Evolutionary conservation across 2,329 filamentous ascomycete species (phyloP).

Genomic region (Grosmannia serpens): DNA sequence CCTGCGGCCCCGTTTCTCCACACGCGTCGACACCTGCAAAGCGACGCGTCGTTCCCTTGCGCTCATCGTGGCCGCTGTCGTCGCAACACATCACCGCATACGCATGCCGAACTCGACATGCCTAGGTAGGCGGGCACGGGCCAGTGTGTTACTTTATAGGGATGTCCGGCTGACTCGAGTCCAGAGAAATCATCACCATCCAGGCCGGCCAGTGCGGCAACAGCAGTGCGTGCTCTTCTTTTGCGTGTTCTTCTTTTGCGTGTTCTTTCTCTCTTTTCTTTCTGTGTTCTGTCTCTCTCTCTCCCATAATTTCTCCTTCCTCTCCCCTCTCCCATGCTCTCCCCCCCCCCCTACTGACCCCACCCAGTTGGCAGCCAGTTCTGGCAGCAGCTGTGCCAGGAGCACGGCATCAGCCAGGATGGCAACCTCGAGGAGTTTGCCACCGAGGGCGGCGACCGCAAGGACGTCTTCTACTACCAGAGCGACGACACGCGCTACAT

Average conservation of each 20-base stretch:
- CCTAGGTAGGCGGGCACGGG: constrained; percentile 18
- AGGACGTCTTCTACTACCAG: constrained; percentile 99
- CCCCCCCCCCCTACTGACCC: constrained; percentile 14
- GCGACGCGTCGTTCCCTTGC: not conserved
- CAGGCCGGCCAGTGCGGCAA: constrained; percentile 99
- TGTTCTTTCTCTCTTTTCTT: too few relatives aligned
- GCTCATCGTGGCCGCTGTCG: not conserved
- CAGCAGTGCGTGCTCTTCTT: constrained; percentile 59
- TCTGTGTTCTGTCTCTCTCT: too few relatives aligned
- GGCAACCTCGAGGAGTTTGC: constrained; percentile 97
- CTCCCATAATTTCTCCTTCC: not conserved
- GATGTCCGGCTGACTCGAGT: constrained; percentile 8
- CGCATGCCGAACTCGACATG: constrained; percentile 15
- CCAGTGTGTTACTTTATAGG: too few relatives aligned
- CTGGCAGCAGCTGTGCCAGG: constrained; percentile 96
- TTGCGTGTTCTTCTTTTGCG: not conserved
- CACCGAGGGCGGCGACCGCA: constrained; percentile 92
- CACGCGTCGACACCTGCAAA: not conserved
- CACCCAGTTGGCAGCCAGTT: constrained; percentile 84
- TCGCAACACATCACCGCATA: not conserved
- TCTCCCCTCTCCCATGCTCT: too few relatives aligned
- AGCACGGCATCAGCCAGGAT: constrained; percentile 95
- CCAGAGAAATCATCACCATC: constrained; percentile 96
- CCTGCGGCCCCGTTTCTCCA: not conserved
- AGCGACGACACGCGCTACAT: constrained; percentile 99